These are phyloP conservation scores for Dioszegia crocea DNA, from an alignment of 768 basidiomycete species.

Conservation along the genomic window DNA sequence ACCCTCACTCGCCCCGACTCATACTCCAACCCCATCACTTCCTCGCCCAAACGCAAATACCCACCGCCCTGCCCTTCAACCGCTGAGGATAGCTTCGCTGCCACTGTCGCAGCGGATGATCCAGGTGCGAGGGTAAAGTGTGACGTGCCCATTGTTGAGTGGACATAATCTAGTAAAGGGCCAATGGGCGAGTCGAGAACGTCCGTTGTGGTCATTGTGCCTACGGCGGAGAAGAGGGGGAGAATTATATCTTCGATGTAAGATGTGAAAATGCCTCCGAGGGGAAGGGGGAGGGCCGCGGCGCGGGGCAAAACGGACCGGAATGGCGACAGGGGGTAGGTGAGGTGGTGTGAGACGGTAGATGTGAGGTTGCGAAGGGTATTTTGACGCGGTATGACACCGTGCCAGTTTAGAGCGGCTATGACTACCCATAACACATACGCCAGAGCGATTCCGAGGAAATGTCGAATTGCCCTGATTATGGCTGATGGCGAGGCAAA, in stretches of 20 bases:
- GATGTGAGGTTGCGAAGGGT: slow-evolving; percentile 51
- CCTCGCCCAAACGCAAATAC: slow-evolving; percentile 22
- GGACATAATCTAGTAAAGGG: slow-evolving; percentile 69
- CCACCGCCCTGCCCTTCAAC: slow-evolving; percentile 19
- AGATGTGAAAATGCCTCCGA: slow-evolving; percentile 56
- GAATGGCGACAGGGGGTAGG: slow-evolving; percentile 42
- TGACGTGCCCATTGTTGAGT: slow-evolving; percentile 62
- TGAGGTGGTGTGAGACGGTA: slow-evolving; percentile 12
- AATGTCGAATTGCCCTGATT: slow-evolving; percentile 3
- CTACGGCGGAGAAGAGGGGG: slow-evolving; percentile 69
- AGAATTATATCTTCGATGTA: slow-evolving; percentile 60
- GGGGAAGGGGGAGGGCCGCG: slow-evolving; percentile 44
- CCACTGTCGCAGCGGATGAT: slow-evolving; percentile 47
- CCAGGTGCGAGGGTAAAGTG: slow-evolving; percentile 66
- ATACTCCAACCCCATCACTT: slow-evolving; percentile 19
- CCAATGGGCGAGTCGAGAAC: slow-evolving; percentile 61
- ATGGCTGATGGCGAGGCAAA: slow-evolving; percentile 12
- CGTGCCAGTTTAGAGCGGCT: slow-evolving; percentile 35
- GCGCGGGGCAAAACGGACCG: not conserved
- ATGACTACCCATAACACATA: slow-evolving; percentile 49
- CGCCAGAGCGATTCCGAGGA: slow-evolving; percentile 53
- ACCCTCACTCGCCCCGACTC: slow-evolving; percentile 5
- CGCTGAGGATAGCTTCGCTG: slow-evolving; percentile 12
- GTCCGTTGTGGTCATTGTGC: slow-evolving; percentile 61
- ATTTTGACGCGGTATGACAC: slow-evolving; percentile 42